Conservation (phyloP, 75 land plant genomes). For the Picea sitchensis region DNA sequence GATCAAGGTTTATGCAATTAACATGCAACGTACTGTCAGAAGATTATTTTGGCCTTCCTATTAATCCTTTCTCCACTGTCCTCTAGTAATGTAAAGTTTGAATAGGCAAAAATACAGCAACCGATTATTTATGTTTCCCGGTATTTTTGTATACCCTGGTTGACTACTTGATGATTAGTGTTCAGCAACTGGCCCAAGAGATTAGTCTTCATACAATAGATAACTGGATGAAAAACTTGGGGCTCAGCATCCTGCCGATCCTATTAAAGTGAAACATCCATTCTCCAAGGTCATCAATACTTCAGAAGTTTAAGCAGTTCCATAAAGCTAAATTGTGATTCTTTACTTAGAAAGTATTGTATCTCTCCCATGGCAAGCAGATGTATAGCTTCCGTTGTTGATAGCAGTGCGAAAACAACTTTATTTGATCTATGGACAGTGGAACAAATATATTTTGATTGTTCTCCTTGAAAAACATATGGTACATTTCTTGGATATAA, state of each 20-base stretch:
- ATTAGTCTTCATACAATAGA: neutral
- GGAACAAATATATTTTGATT: too few species aligned
- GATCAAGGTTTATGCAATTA: too few species aligned
- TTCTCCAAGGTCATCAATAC: neutral
- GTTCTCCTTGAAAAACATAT: too few species aligned
- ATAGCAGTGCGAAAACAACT: neutral
- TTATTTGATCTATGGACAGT: neutral
- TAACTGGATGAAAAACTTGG: neutral
- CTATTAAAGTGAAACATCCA: neutral
- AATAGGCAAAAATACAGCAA: too few species aligned
- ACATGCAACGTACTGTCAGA: too few species aligned
- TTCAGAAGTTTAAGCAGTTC: neutral
- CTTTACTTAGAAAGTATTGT: neutral
- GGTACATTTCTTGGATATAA: neutral
- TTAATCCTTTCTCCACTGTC: too few species aligned
- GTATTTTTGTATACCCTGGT: too few species aligned
- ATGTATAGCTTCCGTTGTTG: neutral
- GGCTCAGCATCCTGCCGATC: neutral
- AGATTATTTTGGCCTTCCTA: too few species aligned
- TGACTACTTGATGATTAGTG: too few species aligned
- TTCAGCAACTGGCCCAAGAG: neutral
- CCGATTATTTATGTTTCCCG: too few species aligned
- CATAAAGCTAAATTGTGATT: neutral
- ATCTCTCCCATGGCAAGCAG: neutral
- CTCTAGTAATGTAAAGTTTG: too few species aligned